Conservation (phyloP, 179 eudicot species). For the Corrigiola litoralis region DNA sequence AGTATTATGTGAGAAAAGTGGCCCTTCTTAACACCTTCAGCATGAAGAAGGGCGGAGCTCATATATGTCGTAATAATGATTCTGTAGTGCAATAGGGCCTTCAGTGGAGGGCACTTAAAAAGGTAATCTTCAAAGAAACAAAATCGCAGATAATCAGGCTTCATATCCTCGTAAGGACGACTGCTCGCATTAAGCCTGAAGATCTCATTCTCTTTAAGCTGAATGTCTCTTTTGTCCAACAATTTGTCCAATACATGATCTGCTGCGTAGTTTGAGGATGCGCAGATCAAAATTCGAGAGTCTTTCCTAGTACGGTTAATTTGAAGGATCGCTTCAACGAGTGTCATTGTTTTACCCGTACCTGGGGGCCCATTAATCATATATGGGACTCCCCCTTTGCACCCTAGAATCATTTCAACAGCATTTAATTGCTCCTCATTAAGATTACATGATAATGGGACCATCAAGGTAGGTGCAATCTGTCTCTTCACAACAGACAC, state of each 20-base stretch:
- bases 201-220: slow-evolving; percentile 41
- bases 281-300: slow-evolving; percentile 63
- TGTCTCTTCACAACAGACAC: slow-evolving; percentile 35
- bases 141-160: slow-evolving; percentile 37
- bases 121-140: slow-evolving; percentile 46
- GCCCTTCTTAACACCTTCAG: slow-evolving; percentile 57
- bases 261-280: slow-evolving; percentile 90
- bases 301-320: slow-evolving; percentile 31
- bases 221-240: slow-evolving; percentile 19
- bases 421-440: slow-evolving; percentile 76
- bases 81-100: slow-evolving; percentile 33
- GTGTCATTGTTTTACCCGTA: slow-evolving; percentile 85
- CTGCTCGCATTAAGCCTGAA: slow-evolving; percentile 76
- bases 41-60: slow-evolving; percentile 58
- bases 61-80: slow-evolving; percentile 75
- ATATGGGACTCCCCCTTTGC: slow-evolving; percentile 83
- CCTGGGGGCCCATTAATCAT: slow-evolving; percentile 96
- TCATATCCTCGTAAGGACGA: slow-evolving; percentile 64
- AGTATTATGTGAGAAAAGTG: slow-evolving; percentile 82
- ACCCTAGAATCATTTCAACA: slow-evolving; percentile 65
- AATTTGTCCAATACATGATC: slow-evolving; percentile 73
- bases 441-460: slow-evolving; percentile 49
- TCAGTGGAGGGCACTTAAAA: slow-evolving; percentile 52
- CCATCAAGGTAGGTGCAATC: slow-evolving; percentile 32
- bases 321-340: slow-evolving; percentile 75